Base-by-base conservation (phyloP, 2,329 filamentous ascomycete species). In the Fusarium subglutinans region DNA sequence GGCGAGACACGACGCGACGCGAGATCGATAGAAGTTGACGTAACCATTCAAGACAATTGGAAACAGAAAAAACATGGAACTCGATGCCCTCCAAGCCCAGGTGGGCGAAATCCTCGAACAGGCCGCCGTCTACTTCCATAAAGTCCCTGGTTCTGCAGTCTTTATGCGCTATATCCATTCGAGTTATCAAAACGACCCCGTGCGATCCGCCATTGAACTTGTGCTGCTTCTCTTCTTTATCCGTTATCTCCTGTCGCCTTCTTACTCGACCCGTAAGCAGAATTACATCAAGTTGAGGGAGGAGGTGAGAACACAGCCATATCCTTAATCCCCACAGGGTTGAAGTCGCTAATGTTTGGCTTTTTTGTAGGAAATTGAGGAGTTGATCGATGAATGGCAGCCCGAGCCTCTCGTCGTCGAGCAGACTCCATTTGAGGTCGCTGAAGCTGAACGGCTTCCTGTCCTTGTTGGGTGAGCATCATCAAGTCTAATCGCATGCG, bases 171-270 rank as follows among this genome's bases (percentile, higher is more conserved):
- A 99, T 84, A 95, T 99, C 81, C 94, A 94, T 83, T 98, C 95
- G 66, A 98, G 95, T 82, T 98, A 99, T 86, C 96, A 99, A 85
- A 93, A 99, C 81, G 96, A 99, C 79, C 96, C 96, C 15, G 91
- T 98, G 64, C 93, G 97, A 61, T 97, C 94, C 59, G 94, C 94
- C 44, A 94, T 99, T 76, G 96, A 99, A 84, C 87, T 99, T 57
- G 91, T 98, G 75, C 88, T 99, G 68, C 94, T 99, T 77, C 90
- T 99, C 62, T 99, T 99, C 85, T 97, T 97, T 73, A 93, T 99
- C 66, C 91, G 95, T 73, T 99, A 99, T 83, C 87, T 99, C 62
- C 87, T 98, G 70, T 93, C 95, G 70, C 95, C 96, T 1, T 95
- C 94, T 60, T 99, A 99, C 84, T 94, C 94, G 74, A 98, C 95